Evolutionary conservation across 2,329 filamentous ascomycete genomes (phyloP), one percentile per base, ranked within the genome.

Genomic region (Nemania sp.): DNA sequence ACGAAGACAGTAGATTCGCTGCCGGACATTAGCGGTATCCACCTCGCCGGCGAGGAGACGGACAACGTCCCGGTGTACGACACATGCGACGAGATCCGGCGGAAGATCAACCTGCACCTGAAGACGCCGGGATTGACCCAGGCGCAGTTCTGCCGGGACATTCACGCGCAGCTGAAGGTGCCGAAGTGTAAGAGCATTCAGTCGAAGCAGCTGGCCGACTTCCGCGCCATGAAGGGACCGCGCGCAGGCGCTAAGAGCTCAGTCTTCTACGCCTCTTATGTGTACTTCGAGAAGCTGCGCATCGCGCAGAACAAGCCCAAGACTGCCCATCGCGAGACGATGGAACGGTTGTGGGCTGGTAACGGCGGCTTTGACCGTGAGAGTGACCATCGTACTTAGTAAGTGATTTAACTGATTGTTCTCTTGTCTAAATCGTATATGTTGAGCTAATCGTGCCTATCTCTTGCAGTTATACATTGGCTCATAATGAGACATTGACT

Each of bases 211-310:
- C 79, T 89, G 15, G 79, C 78, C 22, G 75, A 79, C 20, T 89
- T 89, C 76, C 80, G 85, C 43, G 74, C 73, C 15, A 84, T 85
- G 75, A 84, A 83, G 57, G 87, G 87, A 0, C 68, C 83, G 0
- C 77, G 73, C 18, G 75, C 78, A 0, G 86, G 87, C 0, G 83
- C 83, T 45, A 83, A 79, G 1, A 83, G 77, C 54, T 69, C 71
- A 7, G 77, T 85, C 2, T 89, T 84, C 72, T 89, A 89, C 71
- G 82, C 81, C 8, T 81, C 81, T 0, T 89, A 89, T 75, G 82
- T 88, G 27, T 88, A 84, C 74, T 89, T 90, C 71, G 87, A 90
- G 79, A 89, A 89, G 80, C 65, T 86, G 70, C 78, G 86, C 18
- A 77, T 89, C 64, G 80, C 80, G 70, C 80, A 86, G 70, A 78